Base-by-base conservation (phyloP, 768 basidiomycete genomes). In the Cyathus striatus region DNA sequence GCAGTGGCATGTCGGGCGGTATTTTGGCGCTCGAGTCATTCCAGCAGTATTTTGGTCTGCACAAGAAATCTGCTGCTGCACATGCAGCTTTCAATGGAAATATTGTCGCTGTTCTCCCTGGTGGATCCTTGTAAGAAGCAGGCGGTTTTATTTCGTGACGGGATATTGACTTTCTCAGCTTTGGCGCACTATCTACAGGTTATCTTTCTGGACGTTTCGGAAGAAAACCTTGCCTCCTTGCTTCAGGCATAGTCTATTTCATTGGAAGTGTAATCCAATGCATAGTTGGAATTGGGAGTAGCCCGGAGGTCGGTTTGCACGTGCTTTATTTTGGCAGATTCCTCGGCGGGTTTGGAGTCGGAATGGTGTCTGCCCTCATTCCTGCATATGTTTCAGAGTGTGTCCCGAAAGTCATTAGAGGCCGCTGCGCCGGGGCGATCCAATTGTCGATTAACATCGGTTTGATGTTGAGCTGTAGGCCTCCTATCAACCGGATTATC, bases 311-410 rank as follows among this genome's bases (percentile, higher is more conserved):
- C 3, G 69, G 57, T 12, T 52, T 72, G 7, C 53, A 52, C 6
- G 63, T 72, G 5, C 60, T 74, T 26, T 74, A 69, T 48, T 70
- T 70, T 49, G 63, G 72, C 41, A 68, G 79, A 3, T 83, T 83
- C 57, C 43, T 85, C 0, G 70, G 75, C 5, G 83, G 84, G 16
- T 62, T 82, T 40, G 81, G 83, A 5, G 69, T 82, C 22, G 79
- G 80, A 14, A 72, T 75, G 66, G 64, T 71, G 5, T 67, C 70
- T 1, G 72, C 74, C 3, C 55, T 78, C 1, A 67, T 74, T 4
- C 75, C 76, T 10, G 62, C 72, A 0, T 79, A 78, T 37, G 64
- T 76, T 7, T 75, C 74, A 1, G 77, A 78, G 52, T 75, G 66
- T 38, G 64, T 68, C 2, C 75, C 75, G 2, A 66, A 58, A 41